A percentile compares a stretch with the other conserved stretches of the same genome.
phyloP scores from a whole-genome alignment of 2,329 filamentous ascomycete species.

The Botrytis elliptica region DNA sequence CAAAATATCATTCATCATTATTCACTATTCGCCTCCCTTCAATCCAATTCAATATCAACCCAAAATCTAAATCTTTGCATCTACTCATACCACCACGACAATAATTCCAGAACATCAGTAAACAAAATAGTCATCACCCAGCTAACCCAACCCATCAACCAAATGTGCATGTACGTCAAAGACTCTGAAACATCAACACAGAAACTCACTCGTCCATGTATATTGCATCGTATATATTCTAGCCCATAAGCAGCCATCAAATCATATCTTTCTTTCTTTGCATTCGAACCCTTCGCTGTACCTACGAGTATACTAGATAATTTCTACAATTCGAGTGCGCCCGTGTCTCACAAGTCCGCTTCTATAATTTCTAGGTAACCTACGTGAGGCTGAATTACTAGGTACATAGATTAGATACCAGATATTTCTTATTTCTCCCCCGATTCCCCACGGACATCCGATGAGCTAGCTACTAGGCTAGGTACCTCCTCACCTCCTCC shows the following conservation, averaged over 20 bases:
- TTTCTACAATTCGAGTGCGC: background rate
- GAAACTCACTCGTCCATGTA: background rate
- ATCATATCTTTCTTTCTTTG: too few relatives aligned
- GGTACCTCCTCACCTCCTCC: too few relatives aligned
- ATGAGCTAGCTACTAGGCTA: background rate
- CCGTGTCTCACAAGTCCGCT: background rate
- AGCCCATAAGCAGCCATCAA: background rate
- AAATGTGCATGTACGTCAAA: background rate
- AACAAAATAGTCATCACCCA: background rate
- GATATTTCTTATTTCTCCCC: background rate
- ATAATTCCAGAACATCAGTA: background rate
- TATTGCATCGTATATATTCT: background rate
- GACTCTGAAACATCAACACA: background rate
- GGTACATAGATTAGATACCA: background rate
- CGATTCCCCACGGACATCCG: background rate
- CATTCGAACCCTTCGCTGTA: too few relatives aligned
- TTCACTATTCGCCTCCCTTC: background rate
- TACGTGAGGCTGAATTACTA: background rate
- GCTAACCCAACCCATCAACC: background rate
- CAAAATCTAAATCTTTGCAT: background rate
- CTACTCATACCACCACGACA: background rate
- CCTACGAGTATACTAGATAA: too few relatives aligned
- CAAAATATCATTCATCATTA: background rate
- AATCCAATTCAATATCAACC: background rate
- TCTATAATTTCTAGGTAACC: background rate